Evolutionary conservation across 202 grass and related monocot genomes (phyloP).

Genomic region (Panicum hallii): DNA sequence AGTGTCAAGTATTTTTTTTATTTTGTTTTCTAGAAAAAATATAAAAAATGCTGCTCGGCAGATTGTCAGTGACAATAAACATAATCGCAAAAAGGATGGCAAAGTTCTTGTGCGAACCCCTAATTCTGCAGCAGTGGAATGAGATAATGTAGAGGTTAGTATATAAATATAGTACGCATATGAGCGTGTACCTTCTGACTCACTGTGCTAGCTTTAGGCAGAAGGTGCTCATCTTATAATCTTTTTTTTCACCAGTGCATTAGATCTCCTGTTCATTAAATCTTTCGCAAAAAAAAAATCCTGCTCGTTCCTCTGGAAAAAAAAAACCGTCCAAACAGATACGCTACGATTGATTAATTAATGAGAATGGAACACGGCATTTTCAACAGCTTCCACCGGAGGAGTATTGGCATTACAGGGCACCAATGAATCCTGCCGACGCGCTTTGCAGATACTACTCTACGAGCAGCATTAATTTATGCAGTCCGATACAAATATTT

Average conservation of each 20-base stretch:
- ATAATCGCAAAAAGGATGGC: too few relatives aligned
- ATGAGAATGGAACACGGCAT: slow-evolving; percentile 7
- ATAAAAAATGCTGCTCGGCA: not conserved
- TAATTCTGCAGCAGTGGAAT: too few relatives aligned
- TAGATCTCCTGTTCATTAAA: not conserved
- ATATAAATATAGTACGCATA: too few relatives aligned
- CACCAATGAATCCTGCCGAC: slow-evolving; percentile 23
- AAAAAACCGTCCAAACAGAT: not conserved
- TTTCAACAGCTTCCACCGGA: slow-evolving; percentile 15
- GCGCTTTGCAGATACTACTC: slow-evolving; percentile 8
- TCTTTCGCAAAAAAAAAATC: not conserved
- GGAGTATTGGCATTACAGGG: not conserved
- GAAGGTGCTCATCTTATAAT: not conserved
- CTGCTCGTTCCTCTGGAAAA: not conserved
- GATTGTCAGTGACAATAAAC: not conserved
- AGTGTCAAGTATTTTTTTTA: too few relatives aligned
- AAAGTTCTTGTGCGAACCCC: too few relatives aligned
- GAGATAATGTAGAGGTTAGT: too few relatives aligned
- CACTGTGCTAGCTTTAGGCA: not conserved
- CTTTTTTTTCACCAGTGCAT: not conserved
- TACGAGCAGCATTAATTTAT: slow-evolving; percentile 3
- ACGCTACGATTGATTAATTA: not conserved
- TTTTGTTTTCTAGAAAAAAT: too few relatives aligned
- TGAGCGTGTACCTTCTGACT: not conserved
- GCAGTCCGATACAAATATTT: not conserved